Evolutionary conservation across 1,284 basidiomycete species (phyloP), one percentile per base, ranked within the genome.

Genomic region (Trametes versicolor): DNA sequence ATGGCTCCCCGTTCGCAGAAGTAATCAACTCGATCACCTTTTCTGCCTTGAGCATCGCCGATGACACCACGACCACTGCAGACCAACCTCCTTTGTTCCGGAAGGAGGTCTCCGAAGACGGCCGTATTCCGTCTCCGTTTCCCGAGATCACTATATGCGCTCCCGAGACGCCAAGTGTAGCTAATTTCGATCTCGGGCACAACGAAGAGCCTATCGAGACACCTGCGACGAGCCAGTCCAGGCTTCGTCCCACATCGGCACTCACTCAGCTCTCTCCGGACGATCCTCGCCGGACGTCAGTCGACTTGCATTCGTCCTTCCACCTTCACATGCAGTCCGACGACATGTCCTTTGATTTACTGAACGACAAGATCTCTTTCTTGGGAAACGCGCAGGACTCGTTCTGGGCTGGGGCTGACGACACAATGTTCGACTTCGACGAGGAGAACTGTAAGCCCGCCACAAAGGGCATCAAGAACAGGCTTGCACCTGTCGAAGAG

Each of bases 311-410:
- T 36, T 76, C 83, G 4, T 87, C 87, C 0, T 87, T 89, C 74
- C 83, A 83, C 49, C 71, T 87, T 50, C 86, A 88, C 54, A 76
- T 89, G 60, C 80, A 82, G 60, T 84, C 81, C 8, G 78, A 78
- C n/a, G 87, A 88, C 10, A 78, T 82, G 63, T 87, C 85, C 29
- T 89, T 89, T 68, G 87, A 90, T 71, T 71, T 89, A 54, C 70
- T 90, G 62, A 89, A 88, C 69, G 88, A 89, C 74, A 85, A 83
- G 66, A 83, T 89, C 51, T 87, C 87, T 1, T 85, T 89, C 71
- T 79, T 87, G 12, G 79, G 72, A 4, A 66, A 73, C 15, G 78
- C 72, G 7, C 69, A 75, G 12, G 79, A 79, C 54, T 77, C 78
- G 2, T 73, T 79, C 63, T 74, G 73, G 67, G 63, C 68, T 6